Base-by-base conservation (phyloP, 805 yeast genomes). In the Candida manassasensis region DNA sequence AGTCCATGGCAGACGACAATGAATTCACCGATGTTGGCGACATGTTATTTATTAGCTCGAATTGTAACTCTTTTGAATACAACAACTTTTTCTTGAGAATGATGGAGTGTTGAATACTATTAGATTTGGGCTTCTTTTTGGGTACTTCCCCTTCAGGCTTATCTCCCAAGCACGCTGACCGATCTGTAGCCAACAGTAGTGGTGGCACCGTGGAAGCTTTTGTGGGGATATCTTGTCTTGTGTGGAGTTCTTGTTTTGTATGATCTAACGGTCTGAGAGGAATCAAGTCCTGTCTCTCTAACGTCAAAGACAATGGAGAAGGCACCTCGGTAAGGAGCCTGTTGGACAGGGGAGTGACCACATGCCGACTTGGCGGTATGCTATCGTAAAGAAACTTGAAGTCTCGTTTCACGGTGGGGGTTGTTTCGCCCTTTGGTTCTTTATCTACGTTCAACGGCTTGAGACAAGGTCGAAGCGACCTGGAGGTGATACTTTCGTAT, bases 11-110 rank as follows among this genome's bases (percentile, higher is more conserved):
- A 19, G 34, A 31, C 4, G 35, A 32, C 19, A 41, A 41, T 11
- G 43, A 33, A 7, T 29, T 3, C 8, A 16, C 32, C 5, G 22
- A 16, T 9, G 21, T 18, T 7, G 32, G 21, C 5, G 35, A 19
- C 17, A 33, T 9, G 13, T 15, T 34, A 31, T 39, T 38, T 9
- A 34, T 38, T 26, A 66, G 44, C 47, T 67, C 72, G 12, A 62
- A 35, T 41, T 65, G 68, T 6, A 67, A 43, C 25, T 66, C 71
- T 42, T 66, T 67, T 14, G 67, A 58, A 35, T 52, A 53, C 1
- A 62, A 40, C 10, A 55, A 36, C 35, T 52, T 58, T 39, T 57
- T 58, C 37, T 62, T 64, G 34, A 62, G 40, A 35, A 44, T 49
- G 39, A 50, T 39, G 19, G 54, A 45, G 35, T 53, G 60, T 12